Conservation (phyloP, 345 rosid genomes). For the Citrus cavaleriei region DNA sequence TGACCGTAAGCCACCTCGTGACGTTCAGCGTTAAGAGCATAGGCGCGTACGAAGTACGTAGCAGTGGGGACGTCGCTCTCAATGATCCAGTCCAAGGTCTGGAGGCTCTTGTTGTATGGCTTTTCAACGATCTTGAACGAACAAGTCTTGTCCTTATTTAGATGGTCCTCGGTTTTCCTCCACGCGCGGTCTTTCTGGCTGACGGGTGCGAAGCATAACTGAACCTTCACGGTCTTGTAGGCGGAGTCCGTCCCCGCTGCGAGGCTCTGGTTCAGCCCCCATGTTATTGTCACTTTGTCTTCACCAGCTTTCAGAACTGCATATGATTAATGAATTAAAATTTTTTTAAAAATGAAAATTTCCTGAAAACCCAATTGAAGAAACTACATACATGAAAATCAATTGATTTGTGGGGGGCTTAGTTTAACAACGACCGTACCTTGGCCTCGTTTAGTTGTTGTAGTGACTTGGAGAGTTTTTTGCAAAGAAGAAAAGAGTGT, state of each 20-base stretch:
- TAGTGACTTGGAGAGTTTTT: constrained; percentile 32
- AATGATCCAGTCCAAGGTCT: constrained; percentile 40
- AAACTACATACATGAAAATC: too few species aligned
- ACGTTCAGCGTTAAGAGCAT: constrained; percentile 32
- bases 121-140: constrained; percentile 32
- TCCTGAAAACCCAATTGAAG: neutral
- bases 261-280: constrained; percentile 46
- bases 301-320: constrained; percentile 52
- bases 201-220: constrained; percentile 65
- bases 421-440: neutral
- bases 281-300: constrained; percentile 49
- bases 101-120: constrained; percentile 34
- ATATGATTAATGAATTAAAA: neutral
- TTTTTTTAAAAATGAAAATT: too few species aligned
- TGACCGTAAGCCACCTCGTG: constrained; percentile 57
- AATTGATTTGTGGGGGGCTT: too few species aligned
- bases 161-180: constrained; percentile 56
- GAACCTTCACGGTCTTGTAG: constrained; percentile 45
- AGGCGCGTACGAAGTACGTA: constrained; percentile 72
- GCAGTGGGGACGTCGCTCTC: constrained; percentile 53
- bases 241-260: constrained; percentile 33
- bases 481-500: constrained; percentile 42
- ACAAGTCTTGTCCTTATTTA: constrained; percentile 68
- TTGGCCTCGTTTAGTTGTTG: constrained; percentile 29
- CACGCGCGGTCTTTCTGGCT: constrained; percentile 79